Conservation (phyloP, 208 protist species). For the Acanthamoeba pearcei region DNA sequence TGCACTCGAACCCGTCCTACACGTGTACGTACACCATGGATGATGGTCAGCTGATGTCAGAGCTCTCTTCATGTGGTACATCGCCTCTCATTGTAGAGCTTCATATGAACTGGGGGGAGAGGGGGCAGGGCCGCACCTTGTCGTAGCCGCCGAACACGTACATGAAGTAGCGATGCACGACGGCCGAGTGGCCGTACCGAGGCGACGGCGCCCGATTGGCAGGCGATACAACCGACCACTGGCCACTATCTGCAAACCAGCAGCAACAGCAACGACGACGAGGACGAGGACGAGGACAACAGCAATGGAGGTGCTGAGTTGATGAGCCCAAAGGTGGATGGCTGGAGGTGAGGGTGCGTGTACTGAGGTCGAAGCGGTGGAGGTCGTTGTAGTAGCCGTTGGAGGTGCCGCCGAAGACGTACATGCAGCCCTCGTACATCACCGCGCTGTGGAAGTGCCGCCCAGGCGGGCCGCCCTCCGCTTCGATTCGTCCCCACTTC, state of each 20-base stretch:
- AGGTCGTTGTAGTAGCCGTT: slow-evolving; percentile 73
- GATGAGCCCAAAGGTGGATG: too few relatives aligned
- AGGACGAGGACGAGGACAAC: too few relatives aligned
- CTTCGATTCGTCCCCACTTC: slow-evolving; percentile 25
- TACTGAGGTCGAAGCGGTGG: slow-evolving; percentile 64
- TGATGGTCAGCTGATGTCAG: too few relatives aligned
- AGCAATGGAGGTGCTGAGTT: too few relatives aligned
- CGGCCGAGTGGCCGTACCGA: slow-evolving; percentile 66
- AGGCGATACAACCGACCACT: neutral
- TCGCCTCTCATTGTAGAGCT: neutral
- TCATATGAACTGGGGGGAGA: neutral
- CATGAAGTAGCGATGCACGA: slow-evolving; percentile 57
- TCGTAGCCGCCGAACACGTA: slow-evolving; percentile 69
- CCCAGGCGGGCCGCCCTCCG: neutral
- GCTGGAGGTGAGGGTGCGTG: neutral
- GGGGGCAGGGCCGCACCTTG: neutral
- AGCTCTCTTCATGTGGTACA: too few relatives aligned
- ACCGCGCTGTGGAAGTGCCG: slow-evolving; percentile 72
- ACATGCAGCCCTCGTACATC: slow-evolving; percentile 70
- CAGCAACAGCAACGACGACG: neutral
- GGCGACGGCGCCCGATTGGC: slow-evolving; percentile 42
- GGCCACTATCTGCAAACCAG: neutral
- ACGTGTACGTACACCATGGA: neutral
- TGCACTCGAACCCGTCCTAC: slow-evolving; percentile 70
- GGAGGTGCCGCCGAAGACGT: slow-evolving; percentile 62